These are phyloP conservation scores for Truncatella angustata DNA, from an alignment of 2,329 filamentous ascomycete species.

Conservation along the genomic window DNA sequence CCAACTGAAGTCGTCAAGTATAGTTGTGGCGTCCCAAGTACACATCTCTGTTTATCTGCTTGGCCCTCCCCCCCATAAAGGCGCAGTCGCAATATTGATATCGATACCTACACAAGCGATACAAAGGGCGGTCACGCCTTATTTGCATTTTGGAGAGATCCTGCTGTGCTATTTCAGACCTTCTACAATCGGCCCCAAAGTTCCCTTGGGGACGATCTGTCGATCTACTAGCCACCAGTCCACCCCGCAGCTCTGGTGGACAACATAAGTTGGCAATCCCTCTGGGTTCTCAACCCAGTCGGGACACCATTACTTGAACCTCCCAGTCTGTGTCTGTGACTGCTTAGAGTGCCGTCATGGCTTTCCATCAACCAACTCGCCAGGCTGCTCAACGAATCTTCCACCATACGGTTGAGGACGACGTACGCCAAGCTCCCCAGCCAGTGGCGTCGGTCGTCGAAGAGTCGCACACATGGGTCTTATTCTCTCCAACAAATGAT, in stretches of 20 bases:
- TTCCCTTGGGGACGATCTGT: not conserved
- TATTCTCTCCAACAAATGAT: conserved; percentile 77
- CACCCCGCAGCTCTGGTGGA: not conserved
- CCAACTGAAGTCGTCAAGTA: not conserved
- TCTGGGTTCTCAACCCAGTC: not conserved
- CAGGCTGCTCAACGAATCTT: conserved; percentile 49
- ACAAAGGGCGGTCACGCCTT: not conserved
- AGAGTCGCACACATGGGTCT: conserved; percentile 90
- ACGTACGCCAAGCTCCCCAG: conserved; percentile 33
- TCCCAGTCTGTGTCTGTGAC: too few relatives aligned
- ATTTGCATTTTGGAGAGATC: not conserved
- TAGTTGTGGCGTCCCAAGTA: not conserved
- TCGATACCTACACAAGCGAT: not conserved
- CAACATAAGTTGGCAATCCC: conserved; percentile 4
- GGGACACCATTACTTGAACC: too few relatives aligned
- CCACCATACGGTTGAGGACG: conserved; percentile 36
- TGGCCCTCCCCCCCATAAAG: not conserved
- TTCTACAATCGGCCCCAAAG: not conserved
- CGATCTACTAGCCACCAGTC: not conserved
- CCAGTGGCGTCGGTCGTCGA: conserved; percentile 45
- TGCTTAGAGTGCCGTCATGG: conserved; percentile 47
- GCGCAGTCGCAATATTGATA: conserved; percentile 7
- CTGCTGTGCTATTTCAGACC: not conserved
- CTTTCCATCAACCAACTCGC: conserved; percentile 59
- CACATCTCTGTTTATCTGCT: not conserved